These are phyloP conservation scores for Candida manassasensis DNA, from an alignment of 805 yeast species.

Conservation along the genomic window DNA sequence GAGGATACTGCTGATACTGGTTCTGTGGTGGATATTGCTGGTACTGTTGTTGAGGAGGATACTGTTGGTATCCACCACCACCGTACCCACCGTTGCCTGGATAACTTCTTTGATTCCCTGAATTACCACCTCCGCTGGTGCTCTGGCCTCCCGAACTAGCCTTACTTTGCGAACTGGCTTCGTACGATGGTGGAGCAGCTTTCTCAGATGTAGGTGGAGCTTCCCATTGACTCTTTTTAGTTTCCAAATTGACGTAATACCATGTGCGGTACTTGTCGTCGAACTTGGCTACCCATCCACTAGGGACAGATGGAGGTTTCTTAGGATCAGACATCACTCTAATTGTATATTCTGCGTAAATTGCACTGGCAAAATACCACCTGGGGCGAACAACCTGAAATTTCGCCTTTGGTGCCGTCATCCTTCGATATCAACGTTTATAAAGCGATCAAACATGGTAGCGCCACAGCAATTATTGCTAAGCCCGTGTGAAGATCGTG, in stretches of 20 bases:
- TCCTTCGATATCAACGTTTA: too few relatives aligned
- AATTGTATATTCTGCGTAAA: too few relatives aligned
- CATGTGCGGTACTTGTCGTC: conserved; percentile 67
- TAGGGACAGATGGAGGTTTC: conserved; percentile 51
- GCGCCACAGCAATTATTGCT: too few relatives aligned
- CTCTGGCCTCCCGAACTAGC: conserved; percentile 4
- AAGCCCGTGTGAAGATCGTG: too few relatives aligned
- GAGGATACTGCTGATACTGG: conserved; percentile 12
- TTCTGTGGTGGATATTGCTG: conserved; percentile 27
- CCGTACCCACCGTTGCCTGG: conserved; percentile 15
- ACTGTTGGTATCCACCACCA: conserved; percentile 27
- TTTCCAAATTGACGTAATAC: conserved; percentile 73
- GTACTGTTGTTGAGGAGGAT: conserved; percentile 25
- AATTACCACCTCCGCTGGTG: conserved; percentile 10
- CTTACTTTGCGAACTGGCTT: conserved; percentile 22
- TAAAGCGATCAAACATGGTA: too few relatives aligned
- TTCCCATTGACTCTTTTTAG: conserved; percentile 88
- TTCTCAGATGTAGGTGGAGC: conserved; percentile 48
- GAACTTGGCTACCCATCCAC: conserved; percentile 71
- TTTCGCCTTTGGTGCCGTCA: too few relatives aligned
- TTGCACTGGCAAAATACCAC: too few relatives aligned
- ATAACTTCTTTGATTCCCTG: conserved; percentile 20
- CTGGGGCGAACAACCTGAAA: too few relatives aligned
- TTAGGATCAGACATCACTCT: conserved; percentile 14
- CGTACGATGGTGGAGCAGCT: conserved; percentile 40